Base-by-base conservation (phyloP, 768 basidiomycete genomes). In the Holtermannia corniformis region DNA sequence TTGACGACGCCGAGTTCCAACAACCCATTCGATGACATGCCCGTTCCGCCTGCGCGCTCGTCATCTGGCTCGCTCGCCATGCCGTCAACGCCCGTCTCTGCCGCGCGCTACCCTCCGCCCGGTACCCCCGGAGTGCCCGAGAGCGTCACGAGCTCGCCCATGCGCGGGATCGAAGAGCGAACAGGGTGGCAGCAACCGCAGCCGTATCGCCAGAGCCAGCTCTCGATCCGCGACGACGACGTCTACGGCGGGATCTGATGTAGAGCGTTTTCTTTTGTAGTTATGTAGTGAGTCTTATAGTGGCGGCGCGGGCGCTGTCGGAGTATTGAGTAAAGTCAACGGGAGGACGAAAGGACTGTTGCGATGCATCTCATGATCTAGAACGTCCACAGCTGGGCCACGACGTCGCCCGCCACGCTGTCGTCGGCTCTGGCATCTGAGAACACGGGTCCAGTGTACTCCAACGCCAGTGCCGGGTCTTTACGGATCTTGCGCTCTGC, bases 401-500 rank as follows among this genome's bases (percentile, higher is more conserved):
- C 52, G 12, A 58, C 12, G 37, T 58, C 57, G 12, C 49, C 49
- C 5, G 20, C 27, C 16, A 32, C 56, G 24, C 47, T 44, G 12
- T 16, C 27, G 14, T 49, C 56, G 11, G 19, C 45, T 13, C 44
- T 51, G 10, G 23, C 51, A 12, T 45, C 43, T 19, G 42, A 21
- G 27, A 56, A 56, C 50, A 62, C 51, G 21, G 51, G 32, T 4
- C 26, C 47, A 13, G 48, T 19, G 32, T 23, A 20, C 42, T 26
- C n/a, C 5, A 27, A 20, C 1, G 70, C 76, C 22, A 80, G 63
- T 4, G 78, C 79, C 0, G 81, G 92, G 44, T 90, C 86, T 63
- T 82, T 83, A 67, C 83, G 87, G 43, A 93, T 83, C 58, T 81
- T 85, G 47, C 87, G 77, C 57, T 80, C 82, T 25, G 78, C 75